Evolutionary conservation across 164 flowering plant genomes (phyloP).

Genomic region (Malania oleifera): DNA sequence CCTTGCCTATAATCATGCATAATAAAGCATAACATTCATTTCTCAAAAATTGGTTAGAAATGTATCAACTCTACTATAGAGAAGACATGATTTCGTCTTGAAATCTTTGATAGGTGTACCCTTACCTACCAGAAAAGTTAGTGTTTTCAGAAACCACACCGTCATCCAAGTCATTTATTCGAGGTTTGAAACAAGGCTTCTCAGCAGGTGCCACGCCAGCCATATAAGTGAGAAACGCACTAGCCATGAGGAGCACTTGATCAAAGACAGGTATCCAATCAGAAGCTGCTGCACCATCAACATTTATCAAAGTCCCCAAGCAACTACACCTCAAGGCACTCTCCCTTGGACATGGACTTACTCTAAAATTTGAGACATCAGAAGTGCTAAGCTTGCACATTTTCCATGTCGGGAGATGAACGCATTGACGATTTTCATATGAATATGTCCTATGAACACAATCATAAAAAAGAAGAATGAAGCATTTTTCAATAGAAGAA

Average conservation of each 20-base stretch:
- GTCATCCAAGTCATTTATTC: constrained; percentile 18
- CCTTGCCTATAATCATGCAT: too few species aligned
- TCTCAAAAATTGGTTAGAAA: not conserved
- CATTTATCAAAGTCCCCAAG: constrained; percentile 43
- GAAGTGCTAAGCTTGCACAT: constrained; percentile 11
- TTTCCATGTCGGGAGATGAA: constrained; percentile 16
- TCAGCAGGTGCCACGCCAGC: constrained; percentile 72
- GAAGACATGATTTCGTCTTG: constrained; percentile 3
- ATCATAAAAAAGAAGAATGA: constrained; percentile 12
- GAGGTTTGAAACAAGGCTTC: constrained; percentile 21
- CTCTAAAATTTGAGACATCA: constrained; percentile 11
- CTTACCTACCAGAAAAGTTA: constrained; percentile 84
- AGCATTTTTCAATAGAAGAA: too few species aligned
- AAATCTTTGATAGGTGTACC: constrained; percentile 28
- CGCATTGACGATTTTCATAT: constrained; percentile 15
- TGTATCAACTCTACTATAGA: not conserved
- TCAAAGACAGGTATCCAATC: constrained; percentile 58
- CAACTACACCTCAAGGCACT: constrained; percentile 32
- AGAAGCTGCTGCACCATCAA: constrained; percentile 35
- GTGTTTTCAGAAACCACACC: constrained; percentile 24
- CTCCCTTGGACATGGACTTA: constrained; percentile 12
- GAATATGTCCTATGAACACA: constrained; percentile 27
- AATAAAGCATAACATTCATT: not conserved
- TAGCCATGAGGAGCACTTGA: constrained; percentile 66
- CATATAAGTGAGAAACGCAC: constrained; percentile 68